Evolutionary conservation across 2,329 filamentous ascomycete genomes (phyloP), one percentile per base, ranked within the genome.

Genomic region (Claviceps africana): DNA sequence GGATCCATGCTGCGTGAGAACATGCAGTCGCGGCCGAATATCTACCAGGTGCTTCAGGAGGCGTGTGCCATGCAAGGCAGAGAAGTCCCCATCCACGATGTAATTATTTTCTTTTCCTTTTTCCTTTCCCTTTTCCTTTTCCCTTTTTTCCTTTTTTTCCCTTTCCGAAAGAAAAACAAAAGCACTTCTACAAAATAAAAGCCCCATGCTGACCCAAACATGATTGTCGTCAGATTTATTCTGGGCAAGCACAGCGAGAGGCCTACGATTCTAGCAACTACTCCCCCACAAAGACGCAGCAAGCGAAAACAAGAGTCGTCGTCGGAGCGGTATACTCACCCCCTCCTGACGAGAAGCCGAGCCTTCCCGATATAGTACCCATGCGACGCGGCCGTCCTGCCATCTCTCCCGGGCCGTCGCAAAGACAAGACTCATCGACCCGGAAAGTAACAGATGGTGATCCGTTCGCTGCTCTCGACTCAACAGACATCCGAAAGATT

Each of bases 1-100:
- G 89, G 83, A 13, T 91, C 82, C 51, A 97, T 96, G 93, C 72
- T 98, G 62, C 83, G 81, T 61, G 93, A 97, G 66, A 82, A 85
- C 59, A 88, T 88, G 50, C 76, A 82, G 54, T 65, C 71, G 49
- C 79, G 93, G 56, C 93, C 93, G 4, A 97, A 91, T 63, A 95
- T 98, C 56, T 98, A 95, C 64, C 86, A 96, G 67, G 88, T 95
- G 4, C 73, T 98, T 33, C 81, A 82, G 56, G 90, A 97, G 70
- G 81, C 85, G 31, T 96, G 90, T 67, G 73, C 78, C 37, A 94
- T 98, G 88, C 86, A 93, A 64, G 87, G 89, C 52, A 84, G 84
- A 55, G 83, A 90, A 57, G 77, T 90, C 10, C 90, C 90, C 0
- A 86, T 98, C 60, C 85, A 87, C 72, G 90, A 98, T 71, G 88